These are phyloP conservation scores for Lentinula detonsa DNA, from an alignment of 768 basidiomycete species.

Conservation along the genomic window DNA sequence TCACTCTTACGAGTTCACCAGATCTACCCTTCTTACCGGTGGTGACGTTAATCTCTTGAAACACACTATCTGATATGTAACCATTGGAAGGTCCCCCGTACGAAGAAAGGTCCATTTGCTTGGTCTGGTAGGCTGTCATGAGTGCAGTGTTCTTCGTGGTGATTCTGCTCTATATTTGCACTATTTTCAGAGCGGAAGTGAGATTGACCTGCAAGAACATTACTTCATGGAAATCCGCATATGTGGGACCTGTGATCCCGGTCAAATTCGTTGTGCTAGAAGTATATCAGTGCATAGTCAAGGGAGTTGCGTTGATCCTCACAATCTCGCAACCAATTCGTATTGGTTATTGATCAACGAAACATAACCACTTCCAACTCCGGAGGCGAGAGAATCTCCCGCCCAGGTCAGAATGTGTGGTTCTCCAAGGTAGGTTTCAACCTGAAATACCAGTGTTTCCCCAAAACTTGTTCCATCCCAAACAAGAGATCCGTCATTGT, in stretches of 20 bases:
- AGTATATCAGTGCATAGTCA: neutral
- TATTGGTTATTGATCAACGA: neutral
- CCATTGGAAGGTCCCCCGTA: neutral
- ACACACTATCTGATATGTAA: neutral
- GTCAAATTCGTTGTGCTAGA: neutral
- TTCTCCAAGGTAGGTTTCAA: conserved; percentile 1
- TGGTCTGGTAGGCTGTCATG: conserved; percentile 1
- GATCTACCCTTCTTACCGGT: neutral
- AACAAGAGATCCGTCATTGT: neutral
- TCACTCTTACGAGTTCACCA: too few species aligned
- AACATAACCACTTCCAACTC: neutral
- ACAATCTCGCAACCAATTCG: neutral
- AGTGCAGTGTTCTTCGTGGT: neutral
- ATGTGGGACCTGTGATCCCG: neutral
- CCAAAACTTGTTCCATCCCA: conserved; percentile 4
- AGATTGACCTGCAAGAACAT: neutral
- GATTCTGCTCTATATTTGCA: neutral
- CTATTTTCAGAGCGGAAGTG: neutral
- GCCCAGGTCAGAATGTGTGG: conserved; percentile 2
- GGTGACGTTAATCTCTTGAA: conserved; percentile 1
- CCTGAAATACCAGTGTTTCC: neutral
- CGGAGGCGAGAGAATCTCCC: neutral
- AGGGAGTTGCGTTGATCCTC: neutral
- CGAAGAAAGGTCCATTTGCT: neutral
- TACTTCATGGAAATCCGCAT: conserved; percentile 3